phyloP scores from a whole-genome alignment of 2,329 filamentous ascomycete genomes.

The Cordyceps militaris region DNA sequence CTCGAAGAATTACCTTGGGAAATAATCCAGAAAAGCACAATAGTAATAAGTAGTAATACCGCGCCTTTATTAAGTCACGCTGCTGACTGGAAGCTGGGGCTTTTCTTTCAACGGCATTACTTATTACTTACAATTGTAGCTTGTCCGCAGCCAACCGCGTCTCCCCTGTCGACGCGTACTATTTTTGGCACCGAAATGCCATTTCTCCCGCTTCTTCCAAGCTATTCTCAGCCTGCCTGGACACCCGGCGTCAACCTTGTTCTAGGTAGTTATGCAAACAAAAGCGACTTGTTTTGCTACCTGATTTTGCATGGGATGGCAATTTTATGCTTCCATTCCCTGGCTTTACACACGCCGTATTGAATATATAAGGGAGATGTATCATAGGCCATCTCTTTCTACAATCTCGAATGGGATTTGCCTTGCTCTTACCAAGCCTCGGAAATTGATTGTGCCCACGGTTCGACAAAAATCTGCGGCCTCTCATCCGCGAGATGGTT shows the following conservation, averaged over 20 bases:
- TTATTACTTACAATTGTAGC: background rate
- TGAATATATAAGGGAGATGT: conserved; percentile 15
- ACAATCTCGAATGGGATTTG: conserved; percentile 3
- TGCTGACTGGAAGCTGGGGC: background rate
- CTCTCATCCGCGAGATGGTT: no score
- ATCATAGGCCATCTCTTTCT: conserved; percentile 14
- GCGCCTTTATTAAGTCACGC: no score
- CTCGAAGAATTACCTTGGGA: no score
- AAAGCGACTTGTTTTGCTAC: background rate
- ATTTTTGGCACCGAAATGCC: background rate
- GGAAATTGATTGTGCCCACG: background rate
- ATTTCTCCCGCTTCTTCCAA: background rate
- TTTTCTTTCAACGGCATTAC: no score
- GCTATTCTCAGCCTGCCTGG: no score
- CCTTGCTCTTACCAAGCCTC: background rate
- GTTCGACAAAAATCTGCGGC: background rate
- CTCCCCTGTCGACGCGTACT: background rate
- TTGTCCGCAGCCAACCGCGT: background rate
- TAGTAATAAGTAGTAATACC: no score
- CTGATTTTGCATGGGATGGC: background rate
- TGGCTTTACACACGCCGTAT: conserved; percentile 17
- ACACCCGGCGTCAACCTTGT: no score
- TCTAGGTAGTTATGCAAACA: background rate
- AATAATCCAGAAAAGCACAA: no score
- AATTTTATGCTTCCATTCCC: background rate